phyloP scores from a whole-genome alignment of 1,284 basidiomycete species.

The Cutaneotrichosporon sp. region DNA sequence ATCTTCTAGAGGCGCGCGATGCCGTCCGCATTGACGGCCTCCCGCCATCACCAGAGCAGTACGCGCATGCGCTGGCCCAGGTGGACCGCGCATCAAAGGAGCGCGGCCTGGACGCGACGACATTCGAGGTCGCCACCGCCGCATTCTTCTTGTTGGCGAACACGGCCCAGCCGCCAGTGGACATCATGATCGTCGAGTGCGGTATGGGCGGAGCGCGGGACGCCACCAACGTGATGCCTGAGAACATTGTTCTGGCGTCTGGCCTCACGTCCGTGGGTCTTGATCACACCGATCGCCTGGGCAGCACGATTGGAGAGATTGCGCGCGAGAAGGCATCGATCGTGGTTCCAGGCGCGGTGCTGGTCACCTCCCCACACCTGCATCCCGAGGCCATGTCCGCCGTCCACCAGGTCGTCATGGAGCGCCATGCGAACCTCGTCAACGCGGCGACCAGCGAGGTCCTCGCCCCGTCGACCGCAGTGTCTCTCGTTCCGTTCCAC shows the following conservation, averaged over 20 bases:
- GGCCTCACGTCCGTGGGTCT: constrained; percentile 80
- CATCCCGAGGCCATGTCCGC: constrained; percentile 55
- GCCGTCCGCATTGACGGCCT: constrained; percentile 65
- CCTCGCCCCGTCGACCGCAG: constrained; percentile 13
- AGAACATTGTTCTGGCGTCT: constrained; percentile 66
- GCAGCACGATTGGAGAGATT: constrained; percentile 68
- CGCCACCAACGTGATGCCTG: constrained; percentile 84
- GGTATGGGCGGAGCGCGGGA: constrained; percentile 91
- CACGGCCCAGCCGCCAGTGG: constrained; percentile 49
- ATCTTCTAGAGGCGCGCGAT: constrained; percentile 74
- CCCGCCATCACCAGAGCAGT: constrained; percentile 56
- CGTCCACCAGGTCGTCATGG: constrained; percentile 49
- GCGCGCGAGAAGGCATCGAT: constrained; percentile 82
- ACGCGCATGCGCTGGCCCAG: constrained; percentile 52
- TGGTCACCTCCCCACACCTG: constrained; percentile 68
- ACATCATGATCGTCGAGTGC: constrained; percentile 84
- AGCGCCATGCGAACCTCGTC: constrained; percentile 30
- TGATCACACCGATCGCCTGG: constrained; percentile 89
- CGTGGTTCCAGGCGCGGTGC: constrained; percentile 61
- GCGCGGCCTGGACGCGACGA: constrained; percentile 56
- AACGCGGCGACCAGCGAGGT: constrained; percentile 16
- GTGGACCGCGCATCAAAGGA: constrained; percentile 57
- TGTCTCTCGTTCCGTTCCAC: constrained; percentile 35
- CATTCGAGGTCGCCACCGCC: constrained; percentile 79
- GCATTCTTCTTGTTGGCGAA: constrained; percentile 72